phyloP scores from a whole-genome alignment of 495 filamentous ascomycete genomes.

The Lepidopterella palustris region DNA sequence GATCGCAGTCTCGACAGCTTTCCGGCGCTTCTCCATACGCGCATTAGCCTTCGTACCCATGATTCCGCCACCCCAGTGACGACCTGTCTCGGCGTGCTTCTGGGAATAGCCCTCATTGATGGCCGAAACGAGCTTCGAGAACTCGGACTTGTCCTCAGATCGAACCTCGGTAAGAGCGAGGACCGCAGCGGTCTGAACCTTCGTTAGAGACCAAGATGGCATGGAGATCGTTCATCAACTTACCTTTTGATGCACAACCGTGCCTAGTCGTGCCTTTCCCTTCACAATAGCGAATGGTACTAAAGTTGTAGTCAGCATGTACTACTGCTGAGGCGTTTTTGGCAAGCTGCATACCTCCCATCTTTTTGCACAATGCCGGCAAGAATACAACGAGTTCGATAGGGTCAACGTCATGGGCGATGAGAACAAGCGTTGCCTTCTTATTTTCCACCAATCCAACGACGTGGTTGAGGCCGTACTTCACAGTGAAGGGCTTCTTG shows the following conservation, averaged over 20 bases:
- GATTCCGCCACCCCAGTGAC: constrained; percentile 99
- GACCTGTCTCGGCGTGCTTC: constrained; percentile 86
- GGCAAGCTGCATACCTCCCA: too few species aligned
- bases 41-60: constrained; percentile 97
- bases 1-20: constrained; percentile 85
- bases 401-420: constrained; percentile 99
- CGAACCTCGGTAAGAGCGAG: constrained; percentile 94
- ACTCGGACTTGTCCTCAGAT: constrained; percentile 94
- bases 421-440: constrained; percentile 96
- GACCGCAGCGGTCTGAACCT: constrained; percentile 80
- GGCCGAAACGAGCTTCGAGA: constrained; percentile 89
- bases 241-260: constrained; percentile 99
- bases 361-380: constrained; percentile 98
- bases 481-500: constrained; percentile 99
- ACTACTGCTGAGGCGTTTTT: too few species aligned
- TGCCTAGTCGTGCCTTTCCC: constrained; percentile 98
- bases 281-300: constrained; percentile 96
- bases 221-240: too few species aligned
- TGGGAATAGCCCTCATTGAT: constrained; percentile 98
- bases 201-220: not conserved
- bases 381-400: constrained; percentile 99
- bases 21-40: constrained; percentile 90
- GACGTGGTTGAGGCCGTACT: constrained; percentile 99
- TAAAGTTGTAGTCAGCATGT: too few species aligned
- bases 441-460: constrained; percentile 99